Base-by-base conservation (phyloP, 2,329 filamentous ascomycete genomes). In the Fusarium cyanostomum region DNA sequence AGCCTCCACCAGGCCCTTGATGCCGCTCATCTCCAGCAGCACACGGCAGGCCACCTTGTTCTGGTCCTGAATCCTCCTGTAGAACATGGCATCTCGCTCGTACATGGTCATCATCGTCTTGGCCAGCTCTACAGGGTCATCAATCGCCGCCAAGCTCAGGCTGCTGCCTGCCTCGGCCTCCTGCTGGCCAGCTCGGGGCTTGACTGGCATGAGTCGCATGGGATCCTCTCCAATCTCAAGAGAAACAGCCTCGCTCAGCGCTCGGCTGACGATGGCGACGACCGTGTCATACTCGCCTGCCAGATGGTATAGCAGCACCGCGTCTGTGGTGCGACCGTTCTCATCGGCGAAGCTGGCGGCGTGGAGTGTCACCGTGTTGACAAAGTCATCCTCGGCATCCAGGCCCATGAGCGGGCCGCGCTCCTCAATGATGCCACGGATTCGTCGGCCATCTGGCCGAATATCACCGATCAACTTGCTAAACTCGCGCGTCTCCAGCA, bases 401-500 rank as follows among this genome's bases (percentile, higher is more conserved):
- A 98, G 82, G 35, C 89, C 90, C 72, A 99, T 94, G 53, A 99
- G 83, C 27, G 85, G 82, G 37, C 93, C 87, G 33, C 94, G 91
- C 71, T 93, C 86, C 77, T 98, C 94, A 63, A 99, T 94, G 24
- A 92, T 86, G 48, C 95, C 95, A 56, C 87, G 88, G 67, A 97
- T 92, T 57, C 94, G 89, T 60, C 88, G 89, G 18, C 95, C 95
- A 73, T 98, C 92, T 2, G 88, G 86, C 58, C 89, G 86, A 69
- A 99, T 93, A 74, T 99, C 96, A 50, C 96, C 95, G 44, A 99
- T 88, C 12, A 99, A 82, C 72, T 92, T 91, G 72, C 94, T 94
- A 77, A 98, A 99, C 73, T 99, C 95, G 66, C 94, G 88, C 16
- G 94, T 97, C 79, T 99, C 95, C n/a, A 99, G 84, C 24, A 97